Evolutionary conservation across 306 rosid species (phyloP).

Genomic region (Parietaria judaica): DNA sequence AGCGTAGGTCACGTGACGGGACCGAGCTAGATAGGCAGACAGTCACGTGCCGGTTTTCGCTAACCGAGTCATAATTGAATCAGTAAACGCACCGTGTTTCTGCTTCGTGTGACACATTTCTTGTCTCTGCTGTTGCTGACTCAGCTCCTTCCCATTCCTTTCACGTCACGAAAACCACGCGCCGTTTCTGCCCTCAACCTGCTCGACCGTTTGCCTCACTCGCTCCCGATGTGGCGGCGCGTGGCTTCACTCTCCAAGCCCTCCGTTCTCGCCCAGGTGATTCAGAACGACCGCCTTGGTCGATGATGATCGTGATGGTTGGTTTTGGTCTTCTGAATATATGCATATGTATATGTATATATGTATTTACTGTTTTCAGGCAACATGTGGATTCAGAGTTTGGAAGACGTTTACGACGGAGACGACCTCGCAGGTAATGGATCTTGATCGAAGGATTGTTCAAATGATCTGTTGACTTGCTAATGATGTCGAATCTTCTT

Average conservation of each 20-base stretch:
- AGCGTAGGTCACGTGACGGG: no score
- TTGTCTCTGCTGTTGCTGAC: neutral
- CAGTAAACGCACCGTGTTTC: no score
- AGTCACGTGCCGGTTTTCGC: no score
- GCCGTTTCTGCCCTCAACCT: neutral
- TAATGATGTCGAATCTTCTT: slow-evolving; percentile 16
- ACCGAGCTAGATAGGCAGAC: no score
- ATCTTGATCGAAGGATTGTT: neutral
- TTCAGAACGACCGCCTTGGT: neutral
- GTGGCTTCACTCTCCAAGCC: slow-evolving; percentile 28
- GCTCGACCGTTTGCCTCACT: slow-evolving; percentile 26
- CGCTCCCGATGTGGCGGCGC: slow-evolving; percentile 51
- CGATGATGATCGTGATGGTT: no score
- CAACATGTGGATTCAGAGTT: slow-evolving; percentile 18
- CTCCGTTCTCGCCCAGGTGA: slow-evolving; percentile 28
- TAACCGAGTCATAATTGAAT: no score
- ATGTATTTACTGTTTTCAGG: slow-evolving; percentile 24
- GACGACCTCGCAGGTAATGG: slow-evolving; percentile 29
- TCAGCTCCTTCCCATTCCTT: neutral
- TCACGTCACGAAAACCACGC: no score
- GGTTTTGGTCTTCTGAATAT: no score
- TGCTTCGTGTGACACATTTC: neutral
- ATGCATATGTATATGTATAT: neutral
- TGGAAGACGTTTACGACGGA: slow-evolving; percentile 35
- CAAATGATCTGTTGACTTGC: slow-evolving; percentile 9